Percentiles rank a stretch among this genome's conserved stretches.
phyloP scores from a whole-genome alignment of 257 asterid species.

The Striga asiatica region DNA sequence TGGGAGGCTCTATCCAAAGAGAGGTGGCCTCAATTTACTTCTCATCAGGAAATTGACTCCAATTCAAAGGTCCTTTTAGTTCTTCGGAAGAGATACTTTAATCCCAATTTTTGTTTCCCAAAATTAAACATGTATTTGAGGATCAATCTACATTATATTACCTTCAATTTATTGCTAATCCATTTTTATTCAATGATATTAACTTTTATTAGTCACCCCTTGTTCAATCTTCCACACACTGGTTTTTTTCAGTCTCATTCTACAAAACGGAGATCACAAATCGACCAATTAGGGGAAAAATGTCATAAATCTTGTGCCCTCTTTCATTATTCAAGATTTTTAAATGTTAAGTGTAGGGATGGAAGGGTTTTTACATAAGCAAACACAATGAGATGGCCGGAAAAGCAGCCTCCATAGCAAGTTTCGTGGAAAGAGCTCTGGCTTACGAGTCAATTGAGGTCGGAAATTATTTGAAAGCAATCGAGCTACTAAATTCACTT shows the following conservation, averaged over 20 bases:
- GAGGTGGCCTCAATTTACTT: constrained; percentile 50
- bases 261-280: too few relatives aligned
- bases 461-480: constrained; percentile 53
- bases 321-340: too few relatives aligned
- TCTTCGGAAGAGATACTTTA: background rate
- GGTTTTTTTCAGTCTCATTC: too few relatives aligned
- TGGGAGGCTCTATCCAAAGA: constrained; percentile 59
- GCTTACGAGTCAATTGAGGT: constrained; percentile 70
- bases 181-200: too few relatives aligned
- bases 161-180: too few relatives aligned
- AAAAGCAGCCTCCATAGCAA: constrained; percentile 30
- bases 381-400: constrained; percentile 60
- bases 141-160: too few relatives aligned
- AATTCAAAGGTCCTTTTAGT: constrained; percentile 25
- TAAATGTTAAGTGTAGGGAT: constrained; percentile 32
- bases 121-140: background rate
- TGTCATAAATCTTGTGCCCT: too few relatives aligned
- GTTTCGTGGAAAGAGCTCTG: constrained; percentile 37
- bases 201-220: too few relatives aligned
- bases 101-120: constrained; percentile 5
- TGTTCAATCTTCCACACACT: too few relatives aligned
- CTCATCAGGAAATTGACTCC: constrained; percentile 17
- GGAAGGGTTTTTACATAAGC: constrained; percentile 48
- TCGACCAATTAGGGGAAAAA: too few relatives aligned
- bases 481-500: constrained; percentile 35